These are phyloP conservation scores for Aureobasidium sp. DNA, from an alignment of 2,329 filamentous ascomycete species.

Conservation along the genomic window DNA sequence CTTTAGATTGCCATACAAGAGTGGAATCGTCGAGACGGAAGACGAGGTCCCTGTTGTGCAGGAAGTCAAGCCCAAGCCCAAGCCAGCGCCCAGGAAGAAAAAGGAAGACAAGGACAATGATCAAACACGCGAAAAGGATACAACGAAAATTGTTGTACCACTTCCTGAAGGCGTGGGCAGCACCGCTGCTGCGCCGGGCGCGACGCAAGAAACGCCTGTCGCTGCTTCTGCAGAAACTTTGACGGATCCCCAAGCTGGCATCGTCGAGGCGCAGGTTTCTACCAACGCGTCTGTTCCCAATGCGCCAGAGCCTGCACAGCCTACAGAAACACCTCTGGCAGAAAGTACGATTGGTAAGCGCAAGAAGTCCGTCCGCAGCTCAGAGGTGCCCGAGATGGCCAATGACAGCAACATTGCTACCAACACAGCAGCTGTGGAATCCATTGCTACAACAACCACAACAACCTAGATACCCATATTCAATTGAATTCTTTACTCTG, in stretches of 20 bases:
- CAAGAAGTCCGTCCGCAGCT: conserved; percentile 18
- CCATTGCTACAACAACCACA: background rate
- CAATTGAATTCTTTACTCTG: no score
- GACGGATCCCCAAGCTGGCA: background rate
- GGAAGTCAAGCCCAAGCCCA: conserved; percentile 18
- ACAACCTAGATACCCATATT: conserved; percentile 16
- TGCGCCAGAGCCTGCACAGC: background rate
- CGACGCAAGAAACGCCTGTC: background rate
- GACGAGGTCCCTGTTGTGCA: conserved; percentile 30
- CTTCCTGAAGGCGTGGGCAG: background rate
- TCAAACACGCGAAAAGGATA: conserved; percentile 1
- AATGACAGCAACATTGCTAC: background rate
- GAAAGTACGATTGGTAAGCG: background rate
- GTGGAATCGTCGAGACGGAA: conserved; percentile 37
- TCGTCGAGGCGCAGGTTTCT: background rate
- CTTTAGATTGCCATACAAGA: conserved; percentile 55
- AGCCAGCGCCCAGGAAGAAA: conserved; percentile 14
- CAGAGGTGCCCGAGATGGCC: background rate
- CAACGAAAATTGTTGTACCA: background rate
- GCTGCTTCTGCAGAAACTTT: background rate
- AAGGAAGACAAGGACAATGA: conserved; percentile 20
- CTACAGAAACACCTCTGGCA: background rate
- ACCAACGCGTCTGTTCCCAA: background rate
- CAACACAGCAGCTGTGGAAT: background rate
- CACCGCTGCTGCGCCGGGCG: background rate